Percentiles rank a stretch among this genome's conserved stretches.
Evolutionary conservation across 305 asterid species (phyloP).

Genomic region (Salvia sclarea): DNA sequence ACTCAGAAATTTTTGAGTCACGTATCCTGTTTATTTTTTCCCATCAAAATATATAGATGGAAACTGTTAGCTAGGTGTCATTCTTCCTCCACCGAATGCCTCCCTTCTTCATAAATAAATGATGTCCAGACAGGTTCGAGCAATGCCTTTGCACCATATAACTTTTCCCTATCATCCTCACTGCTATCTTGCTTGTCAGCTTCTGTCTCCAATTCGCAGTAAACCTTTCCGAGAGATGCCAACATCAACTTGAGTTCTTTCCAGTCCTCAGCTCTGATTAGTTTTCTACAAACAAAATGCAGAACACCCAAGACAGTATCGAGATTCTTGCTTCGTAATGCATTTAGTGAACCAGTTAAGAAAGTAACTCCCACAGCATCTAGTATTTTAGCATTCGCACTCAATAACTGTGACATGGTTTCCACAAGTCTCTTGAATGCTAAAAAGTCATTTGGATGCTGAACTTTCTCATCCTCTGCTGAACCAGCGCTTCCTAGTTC

Average conservation of each 20-base stretch:
- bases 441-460: slow-evolving; percentile 37
- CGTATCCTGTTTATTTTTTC: background rate
- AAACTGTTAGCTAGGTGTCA: background rate
- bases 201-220: slow-evolving; percentile 47
- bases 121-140: slow-evolving; percentile 65
- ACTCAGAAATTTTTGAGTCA: background rate
- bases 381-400: slow-evolving; percentile 48
- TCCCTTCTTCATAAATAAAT: slow-evolving; percentile 40
- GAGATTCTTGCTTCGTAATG: slow-evolving; percentile 51
- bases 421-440: slow-evolving; percentile 61
- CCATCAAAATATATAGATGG: slow-evolving; percentile 9
- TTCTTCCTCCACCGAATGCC: slow-evolving; percentile 43
- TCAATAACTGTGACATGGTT: slow-evolving; percentile 47
- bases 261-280: slow-evolving; percentile 57
- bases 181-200: slow-evolving; percentile 34
- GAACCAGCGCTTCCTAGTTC: slow-evolving; percentile 44
- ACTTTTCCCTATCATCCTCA: slow-evolving; percentile 44
- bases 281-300: slow-evolving; percentile 64
- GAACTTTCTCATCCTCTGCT: slow-evolving; percentile 45
- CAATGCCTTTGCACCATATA: slow-evolving; percentile 53
- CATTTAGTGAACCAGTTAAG: slow-evolving; percentile 47
- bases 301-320: slow-evolving; percentile 57
- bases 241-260: slow-evolving; percentile 53
- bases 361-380: slow-evolving; percentile 69
- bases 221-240: slow-evolving; percentile 46